Percentiles rank a stretch among this genome's conserved stretches.
Conservation (phyloP, 441 rosid species). For the Cnidoscolus chayamansa region DNA sequence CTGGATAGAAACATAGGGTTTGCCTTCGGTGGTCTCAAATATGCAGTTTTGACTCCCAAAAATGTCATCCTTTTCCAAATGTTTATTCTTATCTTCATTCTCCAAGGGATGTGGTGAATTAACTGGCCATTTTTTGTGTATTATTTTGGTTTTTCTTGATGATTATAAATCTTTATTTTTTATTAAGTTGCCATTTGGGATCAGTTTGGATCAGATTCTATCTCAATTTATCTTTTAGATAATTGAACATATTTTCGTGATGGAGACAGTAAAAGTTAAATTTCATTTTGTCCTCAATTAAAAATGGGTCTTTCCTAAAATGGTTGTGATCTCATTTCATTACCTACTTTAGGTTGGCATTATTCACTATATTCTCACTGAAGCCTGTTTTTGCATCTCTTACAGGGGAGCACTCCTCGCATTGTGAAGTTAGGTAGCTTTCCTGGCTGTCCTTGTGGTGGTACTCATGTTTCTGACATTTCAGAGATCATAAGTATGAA, state of each 20-base stretch:
- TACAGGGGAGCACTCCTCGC: constrained; percentile 78
- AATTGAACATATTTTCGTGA: not conserved
- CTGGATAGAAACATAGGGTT: not conserved
- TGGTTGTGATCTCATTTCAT: not conserved
- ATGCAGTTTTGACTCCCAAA: not conserved
- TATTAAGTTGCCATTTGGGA: not conserved
- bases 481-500: constrained; percentile 64
- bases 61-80: not conserved
- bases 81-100: not conserved
- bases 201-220: not conserved
- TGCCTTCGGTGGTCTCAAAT: not conserved
- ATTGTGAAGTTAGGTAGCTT: constrained; percentile 56
- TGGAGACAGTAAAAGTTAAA: not conserved
- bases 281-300: not conserved
- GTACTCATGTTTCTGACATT: constrained; percentile 72
- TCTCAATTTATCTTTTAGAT: not conserved
- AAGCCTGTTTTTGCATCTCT: constrained; percentile 12
- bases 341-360: not conserved
- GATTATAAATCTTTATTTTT: not conserved
- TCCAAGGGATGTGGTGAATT: not conserved
- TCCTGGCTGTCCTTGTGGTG: constrained; percentile 83
- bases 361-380: not conserved
- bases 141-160: not conserved
- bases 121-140: not conserved
- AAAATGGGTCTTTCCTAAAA: not conserved